Base-by-base conservation (phyloP, 1,139 yeast species). In the Diutina catenulata region DNA sequence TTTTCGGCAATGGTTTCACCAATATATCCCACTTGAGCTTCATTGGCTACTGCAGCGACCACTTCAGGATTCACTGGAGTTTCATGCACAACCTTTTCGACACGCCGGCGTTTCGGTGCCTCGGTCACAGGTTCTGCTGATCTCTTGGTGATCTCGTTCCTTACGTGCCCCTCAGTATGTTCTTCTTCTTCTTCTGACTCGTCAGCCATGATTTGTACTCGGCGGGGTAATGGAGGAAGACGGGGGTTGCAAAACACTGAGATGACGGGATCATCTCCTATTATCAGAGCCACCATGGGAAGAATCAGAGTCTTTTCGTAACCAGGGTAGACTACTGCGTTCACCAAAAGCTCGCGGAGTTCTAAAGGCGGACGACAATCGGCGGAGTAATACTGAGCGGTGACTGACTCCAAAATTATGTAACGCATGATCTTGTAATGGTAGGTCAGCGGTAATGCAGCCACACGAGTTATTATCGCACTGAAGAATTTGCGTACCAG, bases 381-480 rank as follows among this genome's bases (percentile, higher is more conserved):
- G 4, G 21, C n/a, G n/a, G 20, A 21, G 13, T 31, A 31, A 21
- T 31, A 31, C 18, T 31, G 8, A 8, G 35, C 35, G 14, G n/a
- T 24, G 10, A 31, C 35, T 11, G 35, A 14, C 21, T 31, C 35
- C 9, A 31, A n/a, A 13, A 31, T 31, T 16, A 31, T 21, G 25
- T 31, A 31, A 13, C 35, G 15, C 35, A 31, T 31, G 20, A 31
- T 31, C 35, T 31, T 31, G 22, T 31, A 31, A 15, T 31, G 35
- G 13, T 31, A 31, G 8, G 35, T 31, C 4, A 25, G 35, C 19
- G 21, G 35, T 11, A 31, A 21, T 13, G 35, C 35, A 10, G 35
- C 24, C 25, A 31, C 35, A 14, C 10, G 6, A 9, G 35, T 31
- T n/a, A 31, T 21, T n/a, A 31, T 16, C 24, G n/a, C 21, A 11